phyloP scores from a whole-genome alignment of 768 basidiomycete species.

The Trametes cinnabarina region DNA sequence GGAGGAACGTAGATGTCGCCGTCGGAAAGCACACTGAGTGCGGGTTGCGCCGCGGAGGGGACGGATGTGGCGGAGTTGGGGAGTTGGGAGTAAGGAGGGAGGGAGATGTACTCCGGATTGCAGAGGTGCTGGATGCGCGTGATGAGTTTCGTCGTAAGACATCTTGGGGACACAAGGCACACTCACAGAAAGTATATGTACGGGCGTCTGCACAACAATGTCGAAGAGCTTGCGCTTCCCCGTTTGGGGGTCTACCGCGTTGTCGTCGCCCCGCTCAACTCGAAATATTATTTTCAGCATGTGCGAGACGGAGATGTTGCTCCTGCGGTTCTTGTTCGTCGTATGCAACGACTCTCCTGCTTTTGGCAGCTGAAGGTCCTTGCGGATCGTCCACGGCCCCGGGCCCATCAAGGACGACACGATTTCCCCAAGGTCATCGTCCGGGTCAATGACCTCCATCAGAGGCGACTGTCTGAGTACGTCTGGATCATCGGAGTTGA shows the following conservation, averaged over 20 bases:
- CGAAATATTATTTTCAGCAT: constrained; percentile 78
- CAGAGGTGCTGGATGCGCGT: constrained; percentile 88
- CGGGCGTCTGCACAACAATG: constrained; percentile 80
- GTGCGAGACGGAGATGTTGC: constrained; percentile 76
- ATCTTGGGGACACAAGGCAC: background rate
- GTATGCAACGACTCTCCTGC: constrained; percentile 64
- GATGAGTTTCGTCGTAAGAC: too few species aligned
- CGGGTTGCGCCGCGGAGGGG: constrained; percentile 10
- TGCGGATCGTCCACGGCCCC: constrained; percentile 86
- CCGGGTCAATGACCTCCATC: constrained; percentile 43
- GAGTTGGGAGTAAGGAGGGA: constrained; percentile 69
- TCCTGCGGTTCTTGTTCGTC: constrained; percentile 75
- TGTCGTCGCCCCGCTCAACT: constrained; percentile 78
- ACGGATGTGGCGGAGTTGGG: constrained; percentile 23
- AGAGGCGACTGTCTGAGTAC: constrained; percentile 69
- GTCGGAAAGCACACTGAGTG: constrained; percentile 10
- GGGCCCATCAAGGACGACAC: constrained; percentile 66
- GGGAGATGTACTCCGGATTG: constrained; percentile 72
- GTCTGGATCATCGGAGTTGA: constrained; percentile 65
- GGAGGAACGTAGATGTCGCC: constrained; percentile 8
- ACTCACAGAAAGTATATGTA: constrained; percentile 84
- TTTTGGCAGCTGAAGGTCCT: constrained; percentile 64
- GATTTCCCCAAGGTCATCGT: constrained; percentile 53
- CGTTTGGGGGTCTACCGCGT: constrained; percentile 54
- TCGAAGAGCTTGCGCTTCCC: constrained; percentile 83